phyloP scores from a whole-genome alignment of 257 asterid genomes.

The Forsythia viridissima region DNA sequence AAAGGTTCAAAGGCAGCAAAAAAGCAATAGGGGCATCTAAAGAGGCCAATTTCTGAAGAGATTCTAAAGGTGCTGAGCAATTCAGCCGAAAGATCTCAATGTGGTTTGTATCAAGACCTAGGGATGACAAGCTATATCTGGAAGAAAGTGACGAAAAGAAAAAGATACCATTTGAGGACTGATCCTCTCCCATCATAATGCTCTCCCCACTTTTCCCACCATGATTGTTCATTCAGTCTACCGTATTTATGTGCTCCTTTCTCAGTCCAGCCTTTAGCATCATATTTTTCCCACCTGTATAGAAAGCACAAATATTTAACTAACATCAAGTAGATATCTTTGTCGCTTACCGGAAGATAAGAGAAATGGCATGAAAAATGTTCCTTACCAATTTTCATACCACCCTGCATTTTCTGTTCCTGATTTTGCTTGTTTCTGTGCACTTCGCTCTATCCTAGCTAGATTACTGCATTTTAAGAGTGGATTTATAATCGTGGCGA shows the following conservation, averaged over 20 bases:
- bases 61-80: not conserved
- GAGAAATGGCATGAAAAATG: not conserved
- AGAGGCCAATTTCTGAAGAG: not conserved
- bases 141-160: not conserved
- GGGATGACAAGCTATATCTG: not conserved
- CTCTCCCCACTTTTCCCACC: constrained; percentile 99
- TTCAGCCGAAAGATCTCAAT: not conserved
- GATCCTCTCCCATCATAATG: constrained; percentile 98
- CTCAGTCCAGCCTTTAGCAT: constrained; percentile 98
- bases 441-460: constrained; percentile 98
- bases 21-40: not conserved
- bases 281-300: constrained; percentile 99
- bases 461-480: constrained; percentile 71
- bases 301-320: not conserved
- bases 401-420: constrained; percentile 95
- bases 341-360: not conserved
- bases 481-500: not conserved
- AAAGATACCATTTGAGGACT: constrained; percentile 80
- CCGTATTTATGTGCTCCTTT: constrained; percentile 98
- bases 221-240: constrained; percentile 90
- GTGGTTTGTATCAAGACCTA: not conserved
- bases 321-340: not conserved
- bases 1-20: not conserved
- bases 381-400: constrained; percentile 94
- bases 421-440: constrained; percentile 98